Conservation (phyloP, 2,329 filamentous ascomycete genomes). For the Pyrenophora tritici-repentis region DNA sequence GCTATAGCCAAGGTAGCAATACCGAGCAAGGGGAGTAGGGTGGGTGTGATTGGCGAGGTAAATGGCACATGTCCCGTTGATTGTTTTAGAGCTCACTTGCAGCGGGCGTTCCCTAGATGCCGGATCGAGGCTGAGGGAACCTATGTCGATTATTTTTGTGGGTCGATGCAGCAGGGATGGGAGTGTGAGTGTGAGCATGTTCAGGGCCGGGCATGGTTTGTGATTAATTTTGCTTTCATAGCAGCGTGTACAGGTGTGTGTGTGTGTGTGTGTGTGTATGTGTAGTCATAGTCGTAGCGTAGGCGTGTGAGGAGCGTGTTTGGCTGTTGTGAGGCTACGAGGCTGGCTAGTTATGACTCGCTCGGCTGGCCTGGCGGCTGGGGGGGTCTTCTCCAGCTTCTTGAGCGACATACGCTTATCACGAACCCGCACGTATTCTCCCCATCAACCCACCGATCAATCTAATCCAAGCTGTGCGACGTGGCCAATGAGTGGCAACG, state of each 20-base stretch:
- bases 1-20: neutral
- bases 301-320: neutral
- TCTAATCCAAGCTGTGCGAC: conserved; percentile 47
- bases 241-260: neutral
- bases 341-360: conserved; percentile 8
- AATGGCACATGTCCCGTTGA: neutral
- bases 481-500: conserved; percentile 44
- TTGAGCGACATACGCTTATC: conserved; percentile 31
- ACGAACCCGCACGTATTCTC: conserved; percentile 38
- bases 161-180: conserved; percentile 22
- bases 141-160: conserved; percentile 26
- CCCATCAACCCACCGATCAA: conserved; percentile 39
- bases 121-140: too few species aligned
- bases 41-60: neutral
- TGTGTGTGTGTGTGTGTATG: too few species aligned
- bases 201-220: conserved; percentile 7
- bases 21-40: neutral
- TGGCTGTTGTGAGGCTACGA: neutral
- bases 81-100: neutral
- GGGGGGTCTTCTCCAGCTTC: conserved; percentile 1
- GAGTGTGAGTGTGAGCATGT: conserved; percentile 15
- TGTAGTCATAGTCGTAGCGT: too few species aligned
- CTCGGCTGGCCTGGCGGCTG: conserved; percentile 15
- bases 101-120: conserved; percentile 5
- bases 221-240: neutral